Evolutionary conservation across 768 basidiomycete species (phyloP).

Genomic region (Polyporus arcularius): DNA sequence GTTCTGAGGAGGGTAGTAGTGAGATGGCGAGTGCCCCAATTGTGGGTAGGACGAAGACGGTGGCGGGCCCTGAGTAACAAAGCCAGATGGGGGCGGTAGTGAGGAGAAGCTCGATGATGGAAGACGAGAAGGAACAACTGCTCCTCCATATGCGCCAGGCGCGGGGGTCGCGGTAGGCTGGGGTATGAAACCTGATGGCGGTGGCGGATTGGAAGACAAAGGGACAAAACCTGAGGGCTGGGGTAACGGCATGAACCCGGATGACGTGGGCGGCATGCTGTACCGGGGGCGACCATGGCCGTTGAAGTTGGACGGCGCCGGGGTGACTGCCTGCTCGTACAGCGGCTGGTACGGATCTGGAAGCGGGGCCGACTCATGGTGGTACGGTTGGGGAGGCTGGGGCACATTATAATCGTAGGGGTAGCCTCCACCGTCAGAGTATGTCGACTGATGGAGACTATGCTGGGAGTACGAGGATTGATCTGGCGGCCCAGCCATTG

Average conservation of each 20-base stretch:
- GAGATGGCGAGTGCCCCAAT: constrained; percentile 7
- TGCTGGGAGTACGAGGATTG: constrained; percentile 38
- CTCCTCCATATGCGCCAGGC: constrained; percentile 25
- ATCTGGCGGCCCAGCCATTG: constrained; percentile 9
- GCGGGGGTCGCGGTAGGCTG: constrained; percentile 26
- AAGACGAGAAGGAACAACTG: constrained; percentile 20
- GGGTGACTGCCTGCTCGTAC: constrained; percentile 41
- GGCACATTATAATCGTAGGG: constrained; percentile 43
- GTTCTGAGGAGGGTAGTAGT: constrained; percentile 16
- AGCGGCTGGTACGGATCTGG: constrained; percentile 46
- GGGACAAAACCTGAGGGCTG: constrained; percentile 36
- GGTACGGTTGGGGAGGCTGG: constrained; percentile 26
- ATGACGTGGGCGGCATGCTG: constrained; percentile 65
- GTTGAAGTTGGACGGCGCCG: constrained; percentile 36
- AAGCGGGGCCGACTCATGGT: constrained; percentile 33
- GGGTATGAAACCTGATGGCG: constrained; percentile 24
- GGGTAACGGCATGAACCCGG: constrained; percentile 65
- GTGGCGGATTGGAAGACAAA: constrained; percentile 22
- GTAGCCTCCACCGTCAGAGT: constrained; percentile 34
- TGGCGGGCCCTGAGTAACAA: constrained; percentile 11
- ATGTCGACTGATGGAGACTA: constrained; percentile 40
- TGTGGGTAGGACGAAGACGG: constrained; percentile 11
- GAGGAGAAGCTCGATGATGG: constrained; percentile 26
- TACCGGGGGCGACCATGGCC: constrained; percentile 53
- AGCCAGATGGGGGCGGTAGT: constrained; percentile 15